Conservation (phyloP, 1,139 yeast genomes). For the Debaryomyces subglobosus region DNA sequence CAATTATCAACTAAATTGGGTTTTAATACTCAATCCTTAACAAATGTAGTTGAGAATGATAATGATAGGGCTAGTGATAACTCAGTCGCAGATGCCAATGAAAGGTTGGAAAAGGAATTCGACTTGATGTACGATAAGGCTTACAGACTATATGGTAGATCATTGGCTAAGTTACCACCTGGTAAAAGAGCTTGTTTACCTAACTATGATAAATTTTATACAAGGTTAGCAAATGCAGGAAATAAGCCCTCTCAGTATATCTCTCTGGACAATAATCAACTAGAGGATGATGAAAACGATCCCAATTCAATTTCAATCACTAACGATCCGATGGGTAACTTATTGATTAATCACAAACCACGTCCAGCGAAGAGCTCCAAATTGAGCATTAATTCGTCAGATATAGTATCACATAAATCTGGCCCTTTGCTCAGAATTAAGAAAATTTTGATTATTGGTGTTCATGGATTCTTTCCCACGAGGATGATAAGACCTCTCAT, state of each 20-base stretch:
- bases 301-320: constrained; percentile 42
- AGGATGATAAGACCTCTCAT: constrained; percentile 80
- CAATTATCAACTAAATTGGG: constrained; percentile 44
- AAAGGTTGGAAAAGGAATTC: constrained; percentile 38
- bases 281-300: constrained; percentile 34
- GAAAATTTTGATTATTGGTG: constrained; percentile 80
- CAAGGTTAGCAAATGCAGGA: constrained; percentile 15
- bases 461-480: constrained; percentile 95
- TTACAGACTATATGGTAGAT: constrained; percentile 44
- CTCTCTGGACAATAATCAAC: constrained; percentile 20
- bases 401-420: constrained; percentile 33
- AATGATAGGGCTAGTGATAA: constrained; percentile 15
- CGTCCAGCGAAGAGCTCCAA: constrained; percentile 7
- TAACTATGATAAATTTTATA: constrained; percentile 38
- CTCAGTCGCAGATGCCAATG: constrained; percentile 16
- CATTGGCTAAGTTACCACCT: constrained; percentile 40
- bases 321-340: constrained; percentile 50
- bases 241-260: constrained; percentile 5
- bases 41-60: constrained; percentile 28
- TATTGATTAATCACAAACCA: constrained; percentile 38
- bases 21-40: constrained; percentile 36
- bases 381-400: constrained; percentile 19
- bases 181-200: constrained; percentile 50
- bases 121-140: constrained; percentile 42
- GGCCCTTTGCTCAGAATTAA: constrained; percentile 40